Conservation (phyloP, 2,329 filamentous ascomycete genomes). For the Phialophora expanda region DNA sequence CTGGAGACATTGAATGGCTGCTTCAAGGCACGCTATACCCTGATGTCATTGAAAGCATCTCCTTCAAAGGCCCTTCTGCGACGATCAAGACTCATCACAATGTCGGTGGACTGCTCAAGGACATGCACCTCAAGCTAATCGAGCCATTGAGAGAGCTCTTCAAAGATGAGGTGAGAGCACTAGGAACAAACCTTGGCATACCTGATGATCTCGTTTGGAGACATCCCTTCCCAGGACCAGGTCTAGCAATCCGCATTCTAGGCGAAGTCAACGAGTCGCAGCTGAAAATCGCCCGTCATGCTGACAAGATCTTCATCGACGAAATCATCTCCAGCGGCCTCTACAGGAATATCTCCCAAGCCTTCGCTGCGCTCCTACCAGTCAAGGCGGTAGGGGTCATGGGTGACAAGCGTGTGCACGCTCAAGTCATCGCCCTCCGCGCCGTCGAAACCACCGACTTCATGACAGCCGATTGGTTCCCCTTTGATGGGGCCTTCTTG, state of each 20-base stretch:
- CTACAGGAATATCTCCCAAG: constrained; percentile 67
- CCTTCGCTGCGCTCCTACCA: constrained; percentile 71
- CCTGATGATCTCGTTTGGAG: constrained; percentile 76
- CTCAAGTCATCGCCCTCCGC: constrained; percentile 65
- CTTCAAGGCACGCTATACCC: constrained; percentile 86
- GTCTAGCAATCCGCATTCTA: constrained; percentile 78
- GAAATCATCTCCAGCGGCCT: constrained; percentile 53
- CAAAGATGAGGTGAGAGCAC: constrained; percentile 78
- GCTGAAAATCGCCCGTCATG: constrained; percentile 70
- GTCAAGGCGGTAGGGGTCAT: constrained; percentile 70
- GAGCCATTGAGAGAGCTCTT: constrained; percentile 81
- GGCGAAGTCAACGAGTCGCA: constrained; percentile 82
- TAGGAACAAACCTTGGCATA: constrained; percentile 73
- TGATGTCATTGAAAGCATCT: constrained; percentile 73
- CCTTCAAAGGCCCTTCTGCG: constrained; percentile 72
- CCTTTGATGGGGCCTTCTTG: constrained; percentile 69
- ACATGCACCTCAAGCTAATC: constrained; percentile 63
- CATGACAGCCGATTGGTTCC: constrained; percentile 75
- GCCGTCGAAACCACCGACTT: constrained; percentile 70
- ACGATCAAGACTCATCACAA: constrained; percentile 79
- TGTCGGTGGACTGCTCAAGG: constrained; percentile 70
- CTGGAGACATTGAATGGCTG: constrained; percentile 83
- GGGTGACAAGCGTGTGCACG: constrained; percentile 72
- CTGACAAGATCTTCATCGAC: constrained; percentile 54
- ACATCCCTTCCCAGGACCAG: constrained; percentile 77